Percentiles rank a stretch among this genome's conserved stretches.
These are phyloP conservation scores for Colletotrichum godetiae DNA, from an alignment of 2,329 filamentous ascomycete genomes.

Conservation along the genomic window DNA sequence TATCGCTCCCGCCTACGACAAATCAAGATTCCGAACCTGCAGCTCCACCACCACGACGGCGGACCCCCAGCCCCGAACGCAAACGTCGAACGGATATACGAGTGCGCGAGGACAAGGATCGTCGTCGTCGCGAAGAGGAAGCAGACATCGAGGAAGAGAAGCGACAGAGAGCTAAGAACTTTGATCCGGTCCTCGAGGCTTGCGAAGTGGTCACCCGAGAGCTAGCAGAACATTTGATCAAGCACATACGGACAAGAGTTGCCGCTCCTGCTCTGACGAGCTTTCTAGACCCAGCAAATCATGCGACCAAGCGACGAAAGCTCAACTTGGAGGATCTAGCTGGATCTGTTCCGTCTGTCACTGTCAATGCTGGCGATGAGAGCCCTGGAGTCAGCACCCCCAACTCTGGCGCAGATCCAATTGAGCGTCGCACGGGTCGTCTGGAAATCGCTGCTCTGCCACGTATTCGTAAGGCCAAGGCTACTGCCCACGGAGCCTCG, in stretches of 20 bases:
- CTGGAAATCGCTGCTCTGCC: slow-evolving; percentile 75
- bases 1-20: slow-evolving; percentile 55
- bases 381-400: slow-evolving; percentile 74
- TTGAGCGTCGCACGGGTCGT: slow-evolving; percentile 69
- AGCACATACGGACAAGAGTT: slow-evolving; percentile 89
- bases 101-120: slow-evolving; percentile 74
- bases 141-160: slow-evolving; percentile 91
- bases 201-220: slow-evolving; percentile 82
- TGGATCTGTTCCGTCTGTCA: slow-evolving; percentile 53
- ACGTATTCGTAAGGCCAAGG: slow-evolving; percentile 78
- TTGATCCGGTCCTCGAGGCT: slow-evolving; percentile 91
- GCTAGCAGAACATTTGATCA: slow-evolving; percentile 85
- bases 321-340: slow-evolving; percentile 64
- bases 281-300: slow-evolving; percentile 84
- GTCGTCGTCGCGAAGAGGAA: slow-evolving; percentile 77
- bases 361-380: slow-evolving; percentile 71
- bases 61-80: slow-evolving; percentile 50
- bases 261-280: slow-evolving; percentile 84
- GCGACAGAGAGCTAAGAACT: slow-evolving; percentile 83
- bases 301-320: slow-evolving; percentile 81
- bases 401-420: slow-evolving; percentile 69
- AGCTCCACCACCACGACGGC: slow-evolving; percentile 42
- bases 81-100: slow-evolving; percentile 55
- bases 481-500: slow-evolving; percentile 60
- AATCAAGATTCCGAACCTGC: slow-evolving; percentile 23